Evolutionary conservation across 371 early-diverging fungal species (phyloP).

Genomic region (Funneliformis caledonium): DNA sequence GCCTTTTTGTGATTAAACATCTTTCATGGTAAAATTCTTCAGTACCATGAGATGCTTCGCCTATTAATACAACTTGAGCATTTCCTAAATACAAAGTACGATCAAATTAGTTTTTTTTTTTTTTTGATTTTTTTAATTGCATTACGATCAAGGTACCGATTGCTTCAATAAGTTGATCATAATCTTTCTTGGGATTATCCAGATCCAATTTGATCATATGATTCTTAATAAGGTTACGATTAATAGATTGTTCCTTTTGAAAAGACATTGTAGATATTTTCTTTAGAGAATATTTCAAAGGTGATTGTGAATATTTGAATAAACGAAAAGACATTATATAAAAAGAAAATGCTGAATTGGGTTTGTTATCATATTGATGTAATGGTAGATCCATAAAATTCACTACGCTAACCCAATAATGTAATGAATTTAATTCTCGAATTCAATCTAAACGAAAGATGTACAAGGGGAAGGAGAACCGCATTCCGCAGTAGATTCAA

Average conservation of each 20-base stretch:
- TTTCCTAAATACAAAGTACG: neutral
- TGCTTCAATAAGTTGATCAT: neutral
- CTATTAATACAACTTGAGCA: slow-evolving; percentile 41
- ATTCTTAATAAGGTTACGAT: neutral
- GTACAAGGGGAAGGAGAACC: too few relatives aligned
- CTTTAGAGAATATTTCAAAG: too few relatives aligned
- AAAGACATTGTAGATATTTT: neutral
- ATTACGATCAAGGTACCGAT: neutral
- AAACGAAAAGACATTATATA: too few relatives aligned
- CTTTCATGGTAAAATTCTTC: slow-evolving; percentile 49
- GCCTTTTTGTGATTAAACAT: slow-evolving; percentile 46
- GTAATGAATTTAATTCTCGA: too few relatives aligned
- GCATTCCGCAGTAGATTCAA: too few relatives aligned
- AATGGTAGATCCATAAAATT: too few relatives aligned
- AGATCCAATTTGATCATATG: neutral
- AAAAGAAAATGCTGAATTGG: too few relatives aligned
- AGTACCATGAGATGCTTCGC: slow-evolving; percentile 50
- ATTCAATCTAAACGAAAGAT: too few relatives aligned
- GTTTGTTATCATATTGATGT: too few relatives aligned
- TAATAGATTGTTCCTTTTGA: neutral
- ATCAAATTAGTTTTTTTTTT: neutral
- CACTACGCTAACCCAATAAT: too few relatives aligned
- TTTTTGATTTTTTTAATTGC: neutral
- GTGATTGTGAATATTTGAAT: too few relatives aligned
- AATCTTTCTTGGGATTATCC: slow-evolving; percentile 23